Conservation (phyloP, 495 filamentous ascomycete species). For the Penicillium flavigenum region DNA sequence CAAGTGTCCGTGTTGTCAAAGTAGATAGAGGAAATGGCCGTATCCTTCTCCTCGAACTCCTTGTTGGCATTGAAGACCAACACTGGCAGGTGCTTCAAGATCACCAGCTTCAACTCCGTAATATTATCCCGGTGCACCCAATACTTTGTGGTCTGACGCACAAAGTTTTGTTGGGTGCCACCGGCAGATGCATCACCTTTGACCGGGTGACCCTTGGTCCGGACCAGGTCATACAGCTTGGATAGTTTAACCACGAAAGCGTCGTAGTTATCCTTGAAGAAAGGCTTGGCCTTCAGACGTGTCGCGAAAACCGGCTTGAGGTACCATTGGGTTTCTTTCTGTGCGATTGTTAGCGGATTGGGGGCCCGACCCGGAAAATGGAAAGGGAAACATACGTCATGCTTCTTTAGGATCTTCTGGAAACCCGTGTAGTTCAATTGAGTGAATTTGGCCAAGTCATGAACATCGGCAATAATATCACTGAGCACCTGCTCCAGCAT, state of each 20-base stretch:
- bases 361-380: neutral
- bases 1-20: conserved; percentile 92
- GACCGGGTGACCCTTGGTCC: conserved; percentile 87
- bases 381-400: conserved; percentile 67
- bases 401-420: conserved; percentile 99
- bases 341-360: conserved; percentile 18
- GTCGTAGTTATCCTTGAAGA: conserved; percentile 99
- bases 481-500: conserved; percentile 91
- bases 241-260: conserved; percentile 94
- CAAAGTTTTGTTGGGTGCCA: conserved; percentile 90
- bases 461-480: conserved; percentile 98
- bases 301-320: conserved; percentile 92
- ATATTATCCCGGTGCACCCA: conserved; percentile 99
- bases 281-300: conserved; percentile 89
- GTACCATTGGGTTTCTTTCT: conserved; percentile 96
- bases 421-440: conserved; percentile 99
- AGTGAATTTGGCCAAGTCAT: conserved; percentile 97
- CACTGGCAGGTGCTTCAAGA: conserved; percentile 96
- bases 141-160: conserved; percentile 98
- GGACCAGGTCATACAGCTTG: conserved; percentile 89
- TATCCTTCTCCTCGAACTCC: conserved; percentile 85
- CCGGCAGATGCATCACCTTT: conserved; percentile 90
- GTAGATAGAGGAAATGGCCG: conserved; percentile 97
- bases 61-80: conserved; percentile 97
- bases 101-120: conserved; percentile 94